A percentile compares a stretch with the other conserved stretches of the same genome.
Conservation (phyloP, 2,329 filamentous ascomycete genomes). For the Fusarium bactridioides region DNA sequence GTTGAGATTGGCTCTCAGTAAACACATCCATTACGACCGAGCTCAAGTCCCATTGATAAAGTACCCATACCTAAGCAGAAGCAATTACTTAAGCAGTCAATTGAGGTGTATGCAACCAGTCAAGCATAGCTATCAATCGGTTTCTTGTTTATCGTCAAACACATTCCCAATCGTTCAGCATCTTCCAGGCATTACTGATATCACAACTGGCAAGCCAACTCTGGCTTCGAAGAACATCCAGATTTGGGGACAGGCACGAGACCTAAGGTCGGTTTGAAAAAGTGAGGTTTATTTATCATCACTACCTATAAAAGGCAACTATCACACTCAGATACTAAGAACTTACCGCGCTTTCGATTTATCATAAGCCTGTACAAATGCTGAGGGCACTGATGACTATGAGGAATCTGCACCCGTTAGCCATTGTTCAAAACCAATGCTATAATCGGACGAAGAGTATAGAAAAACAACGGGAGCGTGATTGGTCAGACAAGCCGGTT, state of each 20-base stretch:
- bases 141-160: neutral
- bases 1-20: neutral
- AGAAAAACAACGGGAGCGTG: slow-evolving; percentile 5
- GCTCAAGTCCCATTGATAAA: neutral
- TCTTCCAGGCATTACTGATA: neutral
- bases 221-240: neutral
- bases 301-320: neutral
- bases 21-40: neutral
- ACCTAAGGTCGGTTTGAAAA: neutral
- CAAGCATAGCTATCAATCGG: neutral
- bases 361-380: neutral
- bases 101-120: neutral
- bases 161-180: neutral
- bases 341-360: neutral
- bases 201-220: neutral
- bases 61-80: neutral
- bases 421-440: neutral
- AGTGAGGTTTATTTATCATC: neutral
- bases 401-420: slow-evolving; percentile 21
- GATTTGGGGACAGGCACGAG: neutral
- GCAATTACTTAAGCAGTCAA: neutral
- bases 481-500: slow-evolving; percentile 67
- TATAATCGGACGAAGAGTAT: neutral
- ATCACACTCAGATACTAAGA: too few species aligned
- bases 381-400: neutral